Conservation (phyloP, 2,329 filamentous ascomycete genomes). For the Pestalotiopsis sp. region DNA sequence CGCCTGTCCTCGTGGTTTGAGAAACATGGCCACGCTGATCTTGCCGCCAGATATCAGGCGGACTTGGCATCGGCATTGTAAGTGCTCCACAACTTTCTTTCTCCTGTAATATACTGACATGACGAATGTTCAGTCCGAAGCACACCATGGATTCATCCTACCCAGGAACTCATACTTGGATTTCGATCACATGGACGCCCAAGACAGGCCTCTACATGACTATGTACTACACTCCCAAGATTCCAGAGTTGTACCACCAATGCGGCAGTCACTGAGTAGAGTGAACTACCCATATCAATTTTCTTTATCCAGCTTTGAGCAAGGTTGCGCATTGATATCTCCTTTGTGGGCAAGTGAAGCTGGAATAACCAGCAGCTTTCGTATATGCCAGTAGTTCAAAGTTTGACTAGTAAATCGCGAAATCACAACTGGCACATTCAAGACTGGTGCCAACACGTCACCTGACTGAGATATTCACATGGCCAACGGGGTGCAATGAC, state of each 20-base stretch:
- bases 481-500: no score
- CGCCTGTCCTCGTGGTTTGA: constrained; percentile 11
- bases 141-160: background rate
- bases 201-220: constrained; percentile 17
- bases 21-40: constrained; percentile 9
- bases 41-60: constrained; percentile 10
- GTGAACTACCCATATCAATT: no score
- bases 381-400: no score
- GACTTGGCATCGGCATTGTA: constrained; percentile 14
- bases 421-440: no score
- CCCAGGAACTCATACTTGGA: constrained; percentile 13
- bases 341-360: no score
- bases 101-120: background rate
- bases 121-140: background rate
- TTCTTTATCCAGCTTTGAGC: no score
- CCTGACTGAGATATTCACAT: no score
- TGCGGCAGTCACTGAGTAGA: no score
- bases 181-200: constrained; percentile 12
- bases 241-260: constrained; percentile 10
- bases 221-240: constrained; percentile 15
- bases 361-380: no score
- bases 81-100: background rate
- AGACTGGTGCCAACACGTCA: no score
- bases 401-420: no score
- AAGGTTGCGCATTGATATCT: no score